Evolutionary conservation across 2,329 filamentous ascomycete genomes (phyloP).

Genomic region (Arthrobotrys conoides): DNA sequence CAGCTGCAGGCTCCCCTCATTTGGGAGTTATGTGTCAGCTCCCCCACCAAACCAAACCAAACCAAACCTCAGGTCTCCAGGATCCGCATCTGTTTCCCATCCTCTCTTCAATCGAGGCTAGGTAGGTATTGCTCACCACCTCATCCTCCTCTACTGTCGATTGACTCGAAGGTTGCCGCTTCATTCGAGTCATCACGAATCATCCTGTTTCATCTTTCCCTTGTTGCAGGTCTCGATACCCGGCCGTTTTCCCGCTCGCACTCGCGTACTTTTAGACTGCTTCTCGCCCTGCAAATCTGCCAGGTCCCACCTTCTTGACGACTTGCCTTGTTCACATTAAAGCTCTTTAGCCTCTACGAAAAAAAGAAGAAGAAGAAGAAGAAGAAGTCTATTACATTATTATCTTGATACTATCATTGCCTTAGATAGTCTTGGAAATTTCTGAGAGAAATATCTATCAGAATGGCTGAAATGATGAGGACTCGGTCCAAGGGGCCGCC

Average conservation of each 20-base stretch:
- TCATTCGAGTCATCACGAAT: slow-evolving; percentile 39
- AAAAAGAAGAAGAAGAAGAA: background rate
- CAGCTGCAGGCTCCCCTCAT: slow-evolving; percentile 36
- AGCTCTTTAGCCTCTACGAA: background rate
- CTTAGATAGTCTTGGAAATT: background rate
- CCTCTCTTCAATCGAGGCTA: background rate
- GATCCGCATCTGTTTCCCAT: slow-evolving; percentile 15
- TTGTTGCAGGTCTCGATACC: slow-evolving; percentile 19
- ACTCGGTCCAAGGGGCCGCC: slow-evolving; percentile 59
- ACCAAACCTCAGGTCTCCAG: slow-evolving; percentile 28
- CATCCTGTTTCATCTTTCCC: slow-evolving; percentile 22
- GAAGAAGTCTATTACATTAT: background rate
- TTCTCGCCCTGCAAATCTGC: background rate
- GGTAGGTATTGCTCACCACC: slow-evolving; percentile 42
- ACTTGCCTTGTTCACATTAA: background rate
- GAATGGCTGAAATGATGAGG: slow-evolving; percentile 58
- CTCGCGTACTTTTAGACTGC: slow-evolving; percentile 36
- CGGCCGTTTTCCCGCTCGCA: slow-evolving; percentile 7
- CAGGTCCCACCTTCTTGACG: background rate
- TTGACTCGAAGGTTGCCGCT: slow-evolving; percentile 18
- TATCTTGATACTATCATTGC: background rate
- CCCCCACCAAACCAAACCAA: slow-evolving; percentile 24
- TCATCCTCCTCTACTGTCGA: slow-evolving; percentile 2
- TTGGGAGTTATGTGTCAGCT: slow-evolving; percentile 45
- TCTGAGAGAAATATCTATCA: background rate